A percentile compares a stretch with the other conserved stretches of the same genome.
Conservation (phyloP, 805 yeast species). For the Cyberlindnera meyerae region DNA sequence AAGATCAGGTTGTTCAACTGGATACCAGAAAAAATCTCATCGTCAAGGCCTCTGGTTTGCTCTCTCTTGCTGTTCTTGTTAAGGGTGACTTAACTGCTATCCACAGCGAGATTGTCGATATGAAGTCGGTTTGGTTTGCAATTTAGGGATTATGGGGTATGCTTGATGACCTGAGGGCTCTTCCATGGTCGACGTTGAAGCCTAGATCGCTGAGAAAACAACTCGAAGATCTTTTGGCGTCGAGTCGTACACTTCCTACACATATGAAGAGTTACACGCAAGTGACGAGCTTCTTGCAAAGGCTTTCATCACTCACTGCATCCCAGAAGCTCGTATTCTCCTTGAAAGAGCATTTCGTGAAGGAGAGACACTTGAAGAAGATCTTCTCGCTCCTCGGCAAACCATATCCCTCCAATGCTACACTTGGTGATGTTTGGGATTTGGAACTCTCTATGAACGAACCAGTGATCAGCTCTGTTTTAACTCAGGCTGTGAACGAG, state of each 20-base stretch:
- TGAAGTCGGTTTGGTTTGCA: slow-evolving; percentile 59
- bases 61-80: slow-evolving; percentile 30
- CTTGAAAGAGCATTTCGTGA: slow-evolving; percentile 52
- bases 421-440: slow-evolving; percentile 49
- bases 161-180: slow-evolving; percentile 37
- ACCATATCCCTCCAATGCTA: slow-evolving; percentile 2
- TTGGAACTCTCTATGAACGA: slow-evolving; percentile 46
- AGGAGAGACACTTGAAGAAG: slow-evolving; percentile 61
- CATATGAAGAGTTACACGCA: slow-evolving; percentile 65
- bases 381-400: slow-evolving; percentile 35
- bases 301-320: slow-evolving; percentile 31
- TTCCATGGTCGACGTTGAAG: slow-evolving; percentile 46
- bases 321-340: slow-evolving; percentile 32
- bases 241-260: slow-evolving; percentile 48
- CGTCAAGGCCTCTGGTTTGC: slow-evolving; percentile 30
- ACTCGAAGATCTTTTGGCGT: slow-evolving; percentile 46
- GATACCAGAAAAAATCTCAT: slow-evolving; percentile 11
- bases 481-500: slow-evolving; percentile 71
- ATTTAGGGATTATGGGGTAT: slow-evolving; percentile 47
- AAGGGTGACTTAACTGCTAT: slow-evolving; percentile 29
- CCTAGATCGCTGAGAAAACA: slow-evolving; percentile 40
- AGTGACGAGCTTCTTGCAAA: slow-evolving; percentile 50
- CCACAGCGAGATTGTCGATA: slow-evolving; percentile 48
- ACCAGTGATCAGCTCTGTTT: slow-evolving; percentile 38
- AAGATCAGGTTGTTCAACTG: slow-evolving; percentile 26